Percentiles rank a stretch among this genome's conserved stretches.
Conservation (phyloP, 2,329 filamentous ascomycete species). For the Alternaria dauci region DNA sequence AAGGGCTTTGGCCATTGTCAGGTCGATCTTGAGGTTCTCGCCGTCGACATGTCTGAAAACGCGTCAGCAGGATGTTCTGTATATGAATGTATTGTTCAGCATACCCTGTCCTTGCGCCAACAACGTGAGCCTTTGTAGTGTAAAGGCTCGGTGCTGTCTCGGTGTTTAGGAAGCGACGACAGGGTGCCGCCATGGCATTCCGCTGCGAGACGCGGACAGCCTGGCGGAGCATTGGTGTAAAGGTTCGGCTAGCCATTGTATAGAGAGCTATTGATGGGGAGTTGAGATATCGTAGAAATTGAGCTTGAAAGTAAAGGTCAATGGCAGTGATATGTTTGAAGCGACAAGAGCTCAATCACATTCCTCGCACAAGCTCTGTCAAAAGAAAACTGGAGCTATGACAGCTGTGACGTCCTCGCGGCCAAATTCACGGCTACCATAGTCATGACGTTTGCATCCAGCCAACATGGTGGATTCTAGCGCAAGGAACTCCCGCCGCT, state of each 20-base stretch:
- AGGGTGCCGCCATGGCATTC: background rate
- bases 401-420: constrained; percentile 8
- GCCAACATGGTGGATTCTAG: constrained; percentile 6
- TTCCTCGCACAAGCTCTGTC: background rate
- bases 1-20: constrained; percentile 56
- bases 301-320: background rate
- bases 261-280: background rate
- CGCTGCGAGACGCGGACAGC: constrained; percentile 19
- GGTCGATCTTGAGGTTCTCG: constrained; percentile 49
- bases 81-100: background rate
- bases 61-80: background rate
- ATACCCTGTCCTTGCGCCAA: constrained; percentile 51
- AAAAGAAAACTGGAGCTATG: constrained; percentile 7
- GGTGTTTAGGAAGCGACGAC: constrained; percentile 50
- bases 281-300: background rate
- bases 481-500: constrained; percentile 24
- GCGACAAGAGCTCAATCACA: background rate
- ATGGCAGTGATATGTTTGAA: background rate
- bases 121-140: constrained; percentile 50
- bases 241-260: constrained; percentile 26
- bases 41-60: constrained; percentile 40
- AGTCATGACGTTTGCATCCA: constrained; percentile 22
- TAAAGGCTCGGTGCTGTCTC: constrained; percentile 53
- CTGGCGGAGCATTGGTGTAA: constrained; percentile 25
- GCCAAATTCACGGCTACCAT: background rate